Evolutionary conservation across 2,329 filamentous ascomycete species (phyloP).

Genomic region (Diaporthe caulivora): DNA sequence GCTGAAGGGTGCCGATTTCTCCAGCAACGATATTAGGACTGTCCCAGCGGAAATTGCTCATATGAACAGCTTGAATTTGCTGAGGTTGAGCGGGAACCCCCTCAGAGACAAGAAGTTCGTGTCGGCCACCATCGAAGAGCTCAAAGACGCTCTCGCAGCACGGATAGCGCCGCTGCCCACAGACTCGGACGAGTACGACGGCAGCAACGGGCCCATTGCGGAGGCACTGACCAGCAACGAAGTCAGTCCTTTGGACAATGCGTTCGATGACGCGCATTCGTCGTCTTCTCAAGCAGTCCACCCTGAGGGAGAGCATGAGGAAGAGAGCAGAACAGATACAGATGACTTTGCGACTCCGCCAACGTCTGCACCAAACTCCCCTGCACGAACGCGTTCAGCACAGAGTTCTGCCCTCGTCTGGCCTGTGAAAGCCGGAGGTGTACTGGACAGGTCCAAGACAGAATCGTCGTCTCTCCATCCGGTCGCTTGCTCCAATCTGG

Average conservation of each 20-base stretch:
- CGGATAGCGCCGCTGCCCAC: slow-evolving; percentile 71
- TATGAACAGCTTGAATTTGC: slow-evolving; percentile 82
- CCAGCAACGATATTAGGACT: slow-evolving; percentile 83
- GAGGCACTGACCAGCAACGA: slow-evolving; percentile 40
- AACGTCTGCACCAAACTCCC: slow-evolving; percentile 65
- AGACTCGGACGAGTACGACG: slow-evolving; percentile 50
- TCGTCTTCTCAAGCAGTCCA: slow-evolving; percentile 3
- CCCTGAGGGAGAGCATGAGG: slow-evolving; percentile 49
- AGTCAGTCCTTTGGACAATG: slow-evolving; percentile 24
- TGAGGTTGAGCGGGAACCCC: slow-evolving; percentile 90
- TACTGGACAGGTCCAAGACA: slow-evolving; percentile 78
- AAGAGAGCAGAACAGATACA: slow-evolving; percentile 63
- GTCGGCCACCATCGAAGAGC: slow-evolving; percentile 81
- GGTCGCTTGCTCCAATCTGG: slow-evolving; percentile 67
- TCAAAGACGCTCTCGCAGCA: slow-evolving; percentile 79
- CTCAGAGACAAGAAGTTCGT: slow-evolving; percentile 89
- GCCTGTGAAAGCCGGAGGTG: slow-evolving; percentile 69
- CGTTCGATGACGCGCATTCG: slow-evolving; percentile 21
- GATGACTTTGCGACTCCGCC: slow-evolving; percentile 71
- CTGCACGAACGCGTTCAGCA: slow-evolving; percentile 61
- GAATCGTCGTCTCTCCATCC: slow-evolving; percentile 71
- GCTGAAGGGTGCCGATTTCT: slow-evolving; percentile 84
- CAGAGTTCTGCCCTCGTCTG: slow-evolving; percentile 63
- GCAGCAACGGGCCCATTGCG: slow-evolving; percentile 27
- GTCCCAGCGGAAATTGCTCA: slow-evolving; percentile 81